phyloP scores from a whole-genome alignment of 257 asterid species.

The Solanum rostratum region DNA sequence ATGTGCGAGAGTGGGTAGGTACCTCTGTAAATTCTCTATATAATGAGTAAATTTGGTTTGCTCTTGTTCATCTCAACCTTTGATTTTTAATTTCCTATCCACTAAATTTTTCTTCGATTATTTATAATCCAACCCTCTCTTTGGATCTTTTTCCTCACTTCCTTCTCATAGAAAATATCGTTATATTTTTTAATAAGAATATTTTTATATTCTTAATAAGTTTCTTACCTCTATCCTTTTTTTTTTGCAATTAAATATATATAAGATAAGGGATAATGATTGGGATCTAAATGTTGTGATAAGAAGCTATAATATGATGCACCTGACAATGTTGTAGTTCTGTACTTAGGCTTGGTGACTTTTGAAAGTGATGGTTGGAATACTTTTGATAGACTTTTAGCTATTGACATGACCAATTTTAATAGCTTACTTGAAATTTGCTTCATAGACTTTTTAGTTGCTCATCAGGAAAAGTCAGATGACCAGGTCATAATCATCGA shows the following conservation, averaged over 20 bases:
- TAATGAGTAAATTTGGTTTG: background rate
- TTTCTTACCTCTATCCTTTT: background rate
- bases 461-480: background rate
- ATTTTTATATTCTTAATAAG: background rate
- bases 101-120: background rate
- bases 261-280: background rate
- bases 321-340: no score
- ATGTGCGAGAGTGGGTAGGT: background rate
- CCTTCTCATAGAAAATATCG: background rate
- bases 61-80: background rate
- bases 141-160: background rate
- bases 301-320: background rate
- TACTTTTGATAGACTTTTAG: slow-evolving; percentile 1
- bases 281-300: background rate
- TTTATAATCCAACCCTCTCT: background rate
- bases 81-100: background rate
- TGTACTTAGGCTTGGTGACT: no score
- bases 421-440: slow-evolving; percentile 30
- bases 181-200: background rate
- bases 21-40: background rate
- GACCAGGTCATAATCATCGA: no score
- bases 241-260: background rate
- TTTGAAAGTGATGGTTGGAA: slow-evolving; percentile 3
- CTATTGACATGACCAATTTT: slow-evolving; percentile 4
- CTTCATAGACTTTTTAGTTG: background rate